phyloP scores from a whole-genome alignment of 306 rosid genomes.

The Castanea mollissima region DNA sequence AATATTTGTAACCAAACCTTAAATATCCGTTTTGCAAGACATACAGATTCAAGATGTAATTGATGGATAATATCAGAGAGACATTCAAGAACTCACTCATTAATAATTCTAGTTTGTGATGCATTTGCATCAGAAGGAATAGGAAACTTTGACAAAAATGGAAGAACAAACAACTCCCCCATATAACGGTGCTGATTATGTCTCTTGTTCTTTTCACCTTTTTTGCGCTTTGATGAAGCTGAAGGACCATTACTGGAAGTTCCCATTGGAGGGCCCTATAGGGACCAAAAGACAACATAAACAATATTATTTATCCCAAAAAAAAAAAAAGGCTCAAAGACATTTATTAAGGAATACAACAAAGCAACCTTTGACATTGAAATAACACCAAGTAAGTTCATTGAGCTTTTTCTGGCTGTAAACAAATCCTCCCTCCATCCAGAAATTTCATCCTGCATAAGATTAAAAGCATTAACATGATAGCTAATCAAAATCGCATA shows the following conservation, averaged over 20 bases:
- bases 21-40: slow-evolving; percentile 1
- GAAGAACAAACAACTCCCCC: slow-evolving; percentile 92
- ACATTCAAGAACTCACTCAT: slow-evolving; percentile 60
- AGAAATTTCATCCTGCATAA: slow-evolving; percentile 66
- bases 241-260: slow-evolving; percentile 36
- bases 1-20: slow-evolving; percentile 3
- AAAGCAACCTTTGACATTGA: slow-evolving; percentile 73
- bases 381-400: slow-evolving; percentile 78
- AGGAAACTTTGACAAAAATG: slow-evolving; percentile 80
- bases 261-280: slow-evolving; percentile 69
- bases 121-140: slow-evolving; percentile 60
- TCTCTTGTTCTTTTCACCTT: slow-evolving; percentile 65
- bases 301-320: slow-evolving; percentile 6
- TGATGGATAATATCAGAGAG: slow-evolving; percentile 12
- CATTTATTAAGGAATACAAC: slow-evolving; percentile 3
- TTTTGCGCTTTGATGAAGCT: slow-evolving; percentile 72
- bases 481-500: slow-evolving; percentile 12
- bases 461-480: slow-evolving; percentile 17
- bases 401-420: slow-evolving; percentile 91
- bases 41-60: slow-evolving; percentile 8
- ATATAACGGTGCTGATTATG: slow-evolving; percentile 48
- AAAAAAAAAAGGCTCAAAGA: slow-evolving; percentile 4
- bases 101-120: slow-evolving; percentile 44
- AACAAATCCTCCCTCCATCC: slow-evolving; percentile 91
- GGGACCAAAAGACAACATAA: slow-evolving; percentile 29